Evolutionary conservation across 2,329 filamentous ascomycete genomes (phyloP).

Genomic region (Cryphonectria japonica): DNA sequence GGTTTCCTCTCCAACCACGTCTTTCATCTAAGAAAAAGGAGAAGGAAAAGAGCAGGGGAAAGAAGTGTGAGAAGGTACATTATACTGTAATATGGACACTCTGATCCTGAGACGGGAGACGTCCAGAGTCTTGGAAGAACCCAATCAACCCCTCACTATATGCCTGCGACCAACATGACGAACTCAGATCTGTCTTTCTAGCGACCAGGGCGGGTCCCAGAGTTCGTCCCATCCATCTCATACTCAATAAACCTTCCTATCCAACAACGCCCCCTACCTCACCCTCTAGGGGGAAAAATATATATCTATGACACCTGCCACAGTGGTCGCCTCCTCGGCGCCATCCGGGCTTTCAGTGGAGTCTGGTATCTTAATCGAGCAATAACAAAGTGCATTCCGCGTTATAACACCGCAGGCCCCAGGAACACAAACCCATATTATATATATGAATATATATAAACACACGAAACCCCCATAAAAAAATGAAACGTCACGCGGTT

Average conservation of each 20-base stretch:
- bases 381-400: not conserved
- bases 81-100: not conserved
- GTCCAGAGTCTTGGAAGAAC: not conserved
- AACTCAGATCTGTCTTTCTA: not conserved
- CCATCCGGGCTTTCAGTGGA: not conserved
- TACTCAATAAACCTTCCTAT: not conserved
- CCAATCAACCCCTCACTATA: not conserved
- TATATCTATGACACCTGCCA: conserved; percentile 4
- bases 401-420: not conserved
- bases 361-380: conserved; percentile 11
- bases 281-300: not conserved
- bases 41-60: no score
- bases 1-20: not conserved
- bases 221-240: not conserved
- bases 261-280: conserved; percentile 1
- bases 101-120: not conserved
- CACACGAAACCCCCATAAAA: not conserved
- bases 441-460: no score
- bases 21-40: not conserved
- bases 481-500: conserved; percentile 31
- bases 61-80: not conserved
- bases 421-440: not conserved
- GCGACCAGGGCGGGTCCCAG: not conserved
- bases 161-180: not conserved
- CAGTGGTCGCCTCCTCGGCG: not conserved